A percentile compares a stretch with the other conserved stretches of the same genome.
These are phyloP conservation scores for Fusarium chlamydosporum DNA, from an alignment of 2,329 filamentous ascomycete genomes.

Conservation along the genomic window DNA sequence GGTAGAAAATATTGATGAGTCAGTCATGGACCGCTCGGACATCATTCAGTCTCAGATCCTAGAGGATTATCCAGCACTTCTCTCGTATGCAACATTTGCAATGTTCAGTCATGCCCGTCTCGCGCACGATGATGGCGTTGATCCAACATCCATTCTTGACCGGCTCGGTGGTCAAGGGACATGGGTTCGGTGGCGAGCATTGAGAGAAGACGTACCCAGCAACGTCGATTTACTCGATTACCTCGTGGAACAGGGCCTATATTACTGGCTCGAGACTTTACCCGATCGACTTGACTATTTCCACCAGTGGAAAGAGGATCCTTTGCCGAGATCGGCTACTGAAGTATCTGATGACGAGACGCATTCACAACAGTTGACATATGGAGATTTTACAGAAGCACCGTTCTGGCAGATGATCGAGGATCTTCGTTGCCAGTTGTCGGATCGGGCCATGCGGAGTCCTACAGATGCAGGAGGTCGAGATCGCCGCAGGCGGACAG, in stretches of 20 bases:
- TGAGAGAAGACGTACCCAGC: not conserved
- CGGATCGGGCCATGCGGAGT: too few species aligned
- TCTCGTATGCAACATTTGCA: slow-evolving; percentile 8
- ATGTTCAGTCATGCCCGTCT: slow-evolving; percentile 13
- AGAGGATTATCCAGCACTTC: not conserved
- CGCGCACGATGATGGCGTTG: not conserved
- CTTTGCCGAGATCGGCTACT: too few species aligned
- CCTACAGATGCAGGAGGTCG: too few species aligned
- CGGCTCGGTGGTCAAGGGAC: not conserved
- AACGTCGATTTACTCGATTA: not conserved
- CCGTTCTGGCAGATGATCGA: too few species aligned
- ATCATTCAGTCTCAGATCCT: not conserved
- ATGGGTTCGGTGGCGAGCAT: not conserved
- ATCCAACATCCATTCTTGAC: not conserved
- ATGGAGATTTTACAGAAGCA: too few species aligned
- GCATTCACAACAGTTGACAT: too few species aligned
- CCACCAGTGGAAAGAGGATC: too few species aligned
- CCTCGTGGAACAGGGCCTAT: not conserved
- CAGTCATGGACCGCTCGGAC: not conserved
- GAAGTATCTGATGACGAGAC: too few species aligned
- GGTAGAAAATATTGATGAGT: too few species aligned
- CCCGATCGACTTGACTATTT: not conserved
- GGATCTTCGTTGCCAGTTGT: too few species aligned
- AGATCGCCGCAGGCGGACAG: too few species aligned
- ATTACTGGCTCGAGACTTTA: not conserved